Evolutionary conservation across 768 basidiomycete species (phyloP).

Genomic region (Kondoa malvinella): DNA sequence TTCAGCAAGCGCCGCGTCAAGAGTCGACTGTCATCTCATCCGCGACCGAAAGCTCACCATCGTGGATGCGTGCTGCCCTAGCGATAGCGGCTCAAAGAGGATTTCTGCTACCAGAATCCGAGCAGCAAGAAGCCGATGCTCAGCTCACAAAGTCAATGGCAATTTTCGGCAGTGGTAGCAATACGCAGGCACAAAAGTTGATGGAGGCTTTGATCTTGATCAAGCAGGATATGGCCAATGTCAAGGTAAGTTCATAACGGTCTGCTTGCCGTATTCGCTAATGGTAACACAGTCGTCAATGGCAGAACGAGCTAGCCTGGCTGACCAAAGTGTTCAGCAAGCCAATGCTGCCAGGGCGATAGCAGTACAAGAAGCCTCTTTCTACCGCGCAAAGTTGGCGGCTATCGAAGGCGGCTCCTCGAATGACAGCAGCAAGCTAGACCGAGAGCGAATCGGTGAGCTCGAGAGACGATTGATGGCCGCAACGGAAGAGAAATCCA

Average conservation of each 20-base stretch:
- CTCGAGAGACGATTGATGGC: slow-evolving; percentile 57
- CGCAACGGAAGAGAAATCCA: slow-evolving; percentile 39
- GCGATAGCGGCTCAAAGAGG: slow-evolving; percentile 58
- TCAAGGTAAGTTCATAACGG: slow-evolving; percentile 47
- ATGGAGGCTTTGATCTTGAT: slow-evolving; percentile 60
- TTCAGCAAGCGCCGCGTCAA: background rate
- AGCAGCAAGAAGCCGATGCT: slow-evolving; percentile 31
- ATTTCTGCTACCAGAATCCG: slow-evolving; percentile 40
- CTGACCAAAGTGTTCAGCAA: slow-evolving; percentile 60
- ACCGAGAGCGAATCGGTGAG: slow-evolving; percentile 56
- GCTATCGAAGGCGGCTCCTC: slow-evolving; percentile 59
- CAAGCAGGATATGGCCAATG: slow-evolving; percentile 69
- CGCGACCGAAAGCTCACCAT: slow-evolving; percentile 34
- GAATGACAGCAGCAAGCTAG: slow-evolving; percentile 49
- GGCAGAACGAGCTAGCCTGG: slow-evolving; percentile 34
- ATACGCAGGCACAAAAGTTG: slow-evolving; percentile 28
- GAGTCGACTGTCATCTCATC: background rate
- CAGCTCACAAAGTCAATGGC: slow-evolving; percentile 34
- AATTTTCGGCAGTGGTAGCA: slow-evolving; percentile 20
- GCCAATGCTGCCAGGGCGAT: slow-evolving; percentile 58
- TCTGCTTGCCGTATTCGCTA: background rate
- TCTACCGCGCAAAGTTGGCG: slow-evolving; percentile 83
- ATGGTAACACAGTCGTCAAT: slow-evolving; percentile 43
- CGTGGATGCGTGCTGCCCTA: slow-evolving; percentile 71
- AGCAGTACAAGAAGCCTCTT: slow-evolving; percentile 84